A percentile compares a stretch with the other conserved stretches of the same genome.
Evolutionary conservation across 352 stramenopile genomes (phyloP).

Genomic region (Globisporangium rhizosaccharum): DNA sequence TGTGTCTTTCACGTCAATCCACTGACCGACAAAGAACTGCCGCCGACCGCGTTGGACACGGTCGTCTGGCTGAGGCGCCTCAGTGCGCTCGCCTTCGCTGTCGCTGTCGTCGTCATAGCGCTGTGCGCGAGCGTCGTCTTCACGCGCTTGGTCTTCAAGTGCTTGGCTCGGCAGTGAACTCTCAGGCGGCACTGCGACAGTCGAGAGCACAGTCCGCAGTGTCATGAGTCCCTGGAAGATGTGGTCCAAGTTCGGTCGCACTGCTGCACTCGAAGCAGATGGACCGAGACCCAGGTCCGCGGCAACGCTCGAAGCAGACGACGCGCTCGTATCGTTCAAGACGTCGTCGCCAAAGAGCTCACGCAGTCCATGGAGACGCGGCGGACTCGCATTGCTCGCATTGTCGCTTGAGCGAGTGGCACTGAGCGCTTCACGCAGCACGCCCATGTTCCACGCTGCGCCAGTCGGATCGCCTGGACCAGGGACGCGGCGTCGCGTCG

Average conservation of each 20-base stretch:
- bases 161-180: neutral
- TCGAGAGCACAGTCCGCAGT: conserved; percentile 49
- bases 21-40: conserved; percentile 90
- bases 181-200: conserved; percentile 8
- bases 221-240: conserved; percentile 52
- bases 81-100: neutral
- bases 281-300: conserved; percentile 25
- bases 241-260: conserved; percentile 38
- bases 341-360: conserved; percentile 32
- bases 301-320: conserved; percentile 15
- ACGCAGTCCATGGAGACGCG: conserved; percentile 30
- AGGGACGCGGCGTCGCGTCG: conserved; percentile 11
- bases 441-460: conserved; percentile 56
- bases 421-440: conserved; percentile 43
- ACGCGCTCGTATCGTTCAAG: conserved; percentile 17
- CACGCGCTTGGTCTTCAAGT: neutral
- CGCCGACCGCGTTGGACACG: conserved; percentile 26
- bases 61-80: neutral
- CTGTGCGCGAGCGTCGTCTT: neutral
- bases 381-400: neutral
- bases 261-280: neutral
- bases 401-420: neutral
- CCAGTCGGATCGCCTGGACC: conserved; percentile 21
- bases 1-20: conserved; percentile 96
- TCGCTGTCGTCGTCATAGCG: neutral